Conservation (phyloP, 441 rosid genomes). For the Brassica hybrid region DNA sequence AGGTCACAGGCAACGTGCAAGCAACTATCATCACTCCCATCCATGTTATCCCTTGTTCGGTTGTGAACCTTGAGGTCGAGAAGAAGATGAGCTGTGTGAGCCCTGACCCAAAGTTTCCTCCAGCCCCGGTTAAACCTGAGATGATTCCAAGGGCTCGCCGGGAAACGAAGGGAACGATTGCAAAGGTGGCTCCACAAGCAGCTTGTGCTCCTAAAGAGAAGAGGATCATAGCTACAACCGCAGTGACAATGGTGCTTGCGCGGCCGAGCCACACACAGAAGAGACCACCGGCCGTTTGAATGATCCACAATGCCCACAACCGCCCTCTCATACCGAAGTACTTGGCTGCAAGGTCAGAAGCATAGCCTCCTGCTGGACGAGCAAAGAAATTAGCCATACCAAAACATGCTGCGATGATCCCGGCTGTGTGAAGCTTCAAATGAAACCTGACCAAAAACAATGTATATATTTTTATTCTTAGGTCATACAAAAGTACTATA, state of each 20-base stretch:
- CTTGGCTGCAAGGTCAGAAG: no score
- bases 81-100: slow-evolving; percentile 71
- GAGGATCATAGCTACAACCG: slow-evolving; percentile 63
- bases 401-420: slow-evolving; percentile 64
- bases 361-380: no score
- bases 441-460: slow-evolving; percentile 50
- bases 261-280: slow-evolving; percentile 78
- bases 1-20: slow-evolving; percentile 57
- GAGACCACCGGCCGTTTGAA: slow-evolving; percentile 69
- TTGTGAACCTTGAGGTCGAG: slow-evolving; percentile 51
- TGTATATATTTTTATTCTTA: not conserved
- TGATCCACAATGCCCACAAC: slow-evolving; percentile 51
- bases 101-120: slow-evolving; percentile 82
- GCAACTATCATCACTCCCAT: slow-evolving; percentile 73
- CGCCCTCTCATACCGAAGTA: no score
- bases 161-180: slow-evolving; percentile 69
- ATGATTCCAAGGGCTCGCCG: slow-evolving; percentile 61
- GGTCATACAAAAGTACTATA: not conserved
- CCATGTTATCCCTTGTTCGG: slow-evolving; percentile 55
- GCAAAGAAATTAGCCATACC: slow-evolving; percentile 52
- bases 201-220: slow-evolving; percentile 79
- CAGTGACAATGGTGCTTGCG: slow-evolving; percentile 58
- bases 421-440: slow-evolving; percentile 66
- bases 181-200: slow-evolving; percentile 80
- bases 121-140: slow-evolving; percentile 61